A percentile compares a stretch with the other conserved stretches of the same genome.
phyloP scores from a whole-genome alignment of 2,329 filamentous ascomycete species.

The Diplodia seriata region DNA sequence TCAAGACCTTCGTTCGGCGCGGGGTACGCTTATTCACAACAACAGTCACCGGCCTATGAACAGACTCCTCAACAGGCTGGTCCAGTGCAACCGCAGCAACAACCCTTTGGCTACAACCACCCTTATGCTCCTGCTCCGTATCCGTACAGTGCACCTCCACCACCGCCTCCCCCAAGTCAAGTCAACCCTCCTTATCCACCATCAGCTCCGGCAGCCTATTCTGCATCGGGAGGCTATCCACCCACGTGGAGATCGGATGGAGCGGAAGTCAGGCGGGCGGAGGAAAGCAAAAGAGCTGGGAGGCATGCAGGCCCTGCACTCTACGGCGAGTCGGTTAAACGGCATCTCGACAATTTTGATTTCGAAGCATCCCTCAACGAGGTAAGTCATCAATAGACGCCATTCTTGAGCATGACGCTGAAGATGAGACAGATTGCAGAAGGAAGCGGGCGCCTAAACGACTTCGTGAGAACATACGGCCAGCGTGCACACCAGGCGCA shows the following conservation, averaged over 20 bases:
- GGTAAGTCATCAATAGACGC: conserved; percentile 40
- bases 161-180: conserved; percentile 41
- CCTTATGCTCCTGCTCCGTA: conserved; percentile 41
- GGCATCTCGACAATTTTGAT: conserved; percentile 69
- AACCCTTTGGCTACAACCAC: conserved; percentile 48
- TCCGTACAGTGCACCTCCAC: conserved; percentile 46
- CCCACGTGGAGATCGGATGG: conserved; percentile 49
- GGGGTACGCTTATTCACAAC: conserved; percentile 41
- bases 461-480: conserved; percentile 60
- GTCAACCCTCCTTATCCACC: conserved; percentile 51
- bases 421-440: conserved; percentile 51
- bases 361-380: conserved; percentile 61
- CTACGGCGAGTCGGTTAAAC: conserved; percentile 63
- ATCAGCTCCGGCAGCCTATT: conserved; percentile 48
- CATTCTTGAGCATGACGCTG: not conserved
- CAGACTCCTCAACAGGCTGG: conserved; percentile 45
- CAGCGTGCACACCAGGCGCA: conserved; percentile 59
- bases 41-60: conserved; percentile 47
- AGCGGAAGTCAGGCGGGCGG: conserved; percentile 41
- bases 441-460: conserved; percentile 51
- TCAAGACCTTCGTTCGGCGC: conserved; percentile 21
- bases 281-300: conserved; percentile 48
- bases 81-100: conserved; percentile 44
- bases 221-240: conserved; percentile 48
- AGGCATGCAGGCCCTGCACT: conserved; percentile 42